Conservation (phyloP, 306 rosid genomes). For the Cicer bijugum region DNA sequence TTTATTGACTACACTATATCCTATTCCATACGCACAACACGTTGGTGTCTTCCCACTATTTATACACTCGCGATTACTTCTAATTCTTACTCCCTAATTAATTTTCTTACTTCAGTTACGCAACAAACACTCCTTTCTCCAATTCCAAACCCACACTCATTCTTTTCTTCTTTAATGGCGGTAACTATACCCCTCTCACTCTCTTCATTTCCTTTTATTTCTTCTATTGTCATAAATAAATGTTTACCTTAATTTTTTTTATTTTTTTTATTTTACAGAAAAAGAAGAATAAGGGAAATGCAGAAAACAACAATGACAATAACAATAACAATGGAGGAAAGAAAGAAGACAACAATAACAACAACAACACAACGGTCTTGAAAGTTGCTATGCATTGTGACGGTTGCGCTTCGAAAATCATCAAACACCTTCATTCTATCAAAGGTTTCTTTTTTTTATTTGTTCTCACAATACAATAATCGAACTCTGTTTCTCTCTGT, state of each 20-base stretch:
- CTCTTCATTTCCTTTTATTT: background rate
- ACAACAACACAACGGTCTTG: conserved; percentile 43
- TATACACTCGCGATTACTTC: no score
- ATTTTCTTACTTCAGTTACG: background rate
- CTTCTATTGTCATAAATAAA: background rate
- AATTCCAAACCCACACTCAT: background rate
- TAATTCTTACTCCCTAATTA: background rate
- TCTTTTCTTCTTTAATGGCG: conserved; percentile 4
- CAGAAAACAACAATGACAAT: background rate
- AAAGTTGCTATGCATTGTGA: conserved; percentile 78
- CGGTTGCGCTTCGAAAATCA: conserved; percentile 72
- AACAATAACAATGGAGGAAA: background rate
- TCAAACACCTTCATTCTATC: conserved; percentile 41
- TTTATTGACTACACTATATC: no score
- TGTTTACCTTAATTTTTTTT: background rate
- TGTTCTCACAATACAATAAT: no score
- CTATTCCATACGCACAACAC: no score
- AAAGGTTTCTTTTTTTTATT: conserved; percentile 46
- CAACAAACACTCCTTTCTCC: background rate
- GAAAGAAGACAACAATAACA: background rate
- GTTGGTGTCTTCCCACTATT: no score
- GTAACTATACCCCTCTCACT: background rate
- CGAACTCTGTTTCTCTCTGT: background rate
- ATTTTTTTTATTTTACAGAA: background rate
- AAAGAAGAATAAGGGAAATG: conserved; percentile 6